Evolutionary conservation across 139 green algal species (phyloP).

Genomic region (Coelastrella sp.): DNA sequence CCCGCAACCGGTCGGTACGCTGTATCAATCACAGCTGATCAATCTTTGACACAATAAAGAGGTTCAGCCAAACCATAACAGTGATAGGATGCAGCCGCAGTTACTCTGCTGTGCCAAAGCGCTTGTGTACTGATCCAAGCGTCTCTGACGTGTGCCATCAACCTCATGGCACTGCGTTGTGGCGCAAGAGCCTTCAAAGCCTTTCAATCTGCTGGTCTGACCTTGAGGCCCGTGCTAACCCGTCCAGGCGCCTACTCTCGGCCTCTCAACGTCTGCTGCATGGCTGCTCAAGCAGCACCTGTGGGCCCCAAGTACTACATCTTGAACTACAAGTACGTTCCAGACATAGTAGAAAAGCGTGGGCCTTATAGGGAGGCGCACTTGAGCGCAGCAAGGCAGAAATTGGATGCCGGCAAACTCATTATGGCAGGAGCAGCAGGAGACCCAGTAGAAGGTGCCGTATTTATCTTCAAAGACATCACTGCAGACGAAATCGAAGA

Average conservation of each 20-base stretch:
- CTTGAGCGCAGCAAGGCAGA: constrained; percentile 66
- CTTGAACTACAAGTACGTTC: constrained; percentile 53
- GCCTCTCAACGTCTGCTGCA: background rate
- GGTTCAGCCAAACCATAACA: too few relatives aligned
- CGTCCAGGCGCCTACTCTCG: background rate
- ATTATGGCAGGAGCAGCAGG: constrained; percentile 75
- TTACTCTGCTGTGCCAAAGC: too few relatives aligned
- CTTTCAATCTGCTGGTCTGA: background rate
- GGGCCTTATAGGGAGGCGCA: constrained; percentile 72
- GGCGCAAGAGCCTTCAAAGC: background rate
- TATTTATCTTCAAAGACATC: constrained; percentile 75
- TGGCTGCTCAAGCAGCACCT: constrained; percentile 31
- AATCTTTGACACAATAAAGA: too few relatives aligned
- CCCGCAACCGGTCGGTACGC: too few relatives aligned
- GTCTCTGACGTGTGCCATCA: too few relatives aligned
- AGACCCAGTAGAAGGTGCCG: constrained; percentile 72
- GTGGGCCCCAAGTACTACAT: constrained; percentile 19
- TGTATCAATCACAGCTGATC: too few relatives aligned
- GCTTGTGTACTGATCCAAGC: too few relatives aligned
- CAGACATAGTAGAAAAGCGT: constrained; percentile 84
- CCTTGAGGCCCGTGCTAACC: background rate
- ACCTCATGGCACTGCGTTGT: constrained; percentile 25
- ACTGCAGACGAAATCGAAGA: constrained; percentile 74
- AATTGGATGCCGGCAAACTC: constrained; percentile 75
- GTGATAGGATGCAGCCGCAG: too few relatives aligned